These are phyloP conservation scores for Ceratobasidium sp. DNA, from an alignment of 1,284 basidiomycete species.

Conservation along the genomic window DNA sequence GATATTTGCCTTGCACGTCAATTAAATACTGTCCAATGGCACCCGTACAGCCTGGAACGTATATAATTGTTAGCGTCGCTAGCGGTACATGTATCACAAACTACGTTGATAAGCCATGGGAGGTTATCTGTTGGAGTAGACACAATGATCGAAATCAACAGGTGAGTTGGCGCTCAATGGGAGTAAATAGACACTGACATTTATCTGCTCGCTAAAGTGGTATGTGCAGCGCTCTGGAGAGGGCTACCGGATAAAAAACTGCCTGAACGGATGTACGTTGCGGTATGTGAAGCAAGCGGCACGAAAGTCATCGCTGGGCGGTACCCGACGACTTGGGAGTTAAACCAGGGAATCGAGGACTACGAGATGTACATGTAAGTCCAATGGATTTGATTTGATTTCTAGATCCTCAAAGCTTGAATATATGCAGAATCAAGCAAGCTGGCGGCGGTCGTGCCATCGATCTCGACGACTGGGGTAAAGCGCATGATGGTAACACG, in stretches of 20 bases:
- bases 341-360: no score
- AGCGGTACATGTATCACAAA: background rate
- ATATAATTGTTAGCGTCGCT: background rate
- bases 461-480: constrained; percentile 1
- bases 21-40: background rate
- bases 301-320: no score
- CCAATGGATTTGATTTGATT: no score
- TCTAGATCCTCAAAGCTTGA: no score
- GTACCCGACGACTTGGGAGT: no score
- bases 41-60: background rate
- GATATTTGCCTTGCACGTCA: no score
- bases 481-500: background rate
- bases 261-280: background rate
- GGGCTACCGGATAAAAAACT: constrained; percentile 1
- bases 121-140: no score
- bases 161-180: no score
- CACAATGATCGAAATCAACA: no score
- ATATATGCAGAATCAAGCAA: constrained; percentile 14
- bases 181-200: no score
- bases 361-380: background rate
- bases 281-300: no score
- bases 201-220: background rate
- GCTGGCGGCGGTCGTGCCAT: background rate
- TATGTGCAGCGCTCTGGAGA: constrained; percentile 4
- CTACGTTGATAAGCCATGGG: no score